Evolutionary conservation across 78 protist species (phyloP).

Genomic region (Goniomonas avonlea): DNA sequence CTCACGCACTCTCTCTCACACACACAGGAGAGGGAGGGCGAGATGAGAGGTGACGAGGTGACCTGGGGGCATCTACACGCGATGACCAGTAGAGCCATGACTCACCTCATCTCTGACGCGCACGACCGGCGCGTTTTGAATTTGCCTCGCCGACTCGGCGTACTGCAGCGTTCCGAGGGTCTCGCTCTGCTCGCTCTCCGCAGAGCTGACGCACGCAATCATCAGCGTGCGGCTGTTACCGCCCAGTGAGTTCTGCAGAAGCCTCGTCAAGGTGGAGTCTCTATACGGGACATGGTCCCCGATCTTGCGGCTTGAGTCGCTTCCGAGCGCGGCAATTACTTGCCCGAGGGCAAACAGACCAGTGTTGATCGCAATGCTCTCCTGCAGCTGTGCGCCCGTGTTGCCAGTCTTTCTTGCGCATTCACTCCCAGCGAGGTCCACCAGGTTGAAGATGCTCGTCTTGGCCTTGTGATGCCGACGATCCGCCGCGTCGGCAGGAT

Average conservation of each 20-base stretch:
- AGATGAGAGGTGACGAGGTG: too few species aligned
- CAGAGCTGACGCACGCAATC: neutral
- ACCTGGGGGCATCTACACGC: too few species aligned
- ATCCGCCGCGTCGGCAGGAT: too few species aligned
- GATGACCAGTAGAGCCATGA: too few species aligned
- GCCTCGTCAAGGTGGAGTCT: neutral
- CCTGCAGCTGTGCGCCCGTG: neutral
- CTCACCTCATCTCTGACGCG: too few species aligned
- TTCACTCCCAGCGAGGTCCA: neutral
- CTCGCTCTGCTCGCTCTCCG: slow-evolving; percentile 38
- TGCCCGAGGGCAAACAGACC: too few species aligned
- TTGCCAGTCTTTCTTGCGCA: neutral
- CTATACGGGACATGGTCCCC: neutral
- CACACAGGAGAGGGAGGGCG: too few species aligned
- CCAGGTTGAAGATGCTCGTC: too few species aligned
- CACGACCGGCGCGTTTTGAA: slow-evolving; percentile 14
- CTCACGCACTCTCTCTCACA: too few species aligned
- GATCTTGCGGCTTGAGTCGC: too few species aligned
- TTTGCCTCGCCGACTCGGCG: slow-evolving; percentile 34
- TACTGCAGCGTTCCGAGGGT: slow-evolving; percentile 28
- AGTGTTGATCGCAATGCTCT: neutral
- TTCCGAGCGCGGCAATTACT: too few species aligned
- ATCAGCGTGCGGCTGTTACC: slow-evolving; percentile 21
- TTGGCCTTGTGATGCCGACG: too few species aligned
- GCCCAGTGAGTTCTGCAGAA: slow-evolving; percentile 34